Evolutionary conservation across 768 basidiomycete genomes (phyloP).

Genomic region (Kwoniella sp.): DNA sequence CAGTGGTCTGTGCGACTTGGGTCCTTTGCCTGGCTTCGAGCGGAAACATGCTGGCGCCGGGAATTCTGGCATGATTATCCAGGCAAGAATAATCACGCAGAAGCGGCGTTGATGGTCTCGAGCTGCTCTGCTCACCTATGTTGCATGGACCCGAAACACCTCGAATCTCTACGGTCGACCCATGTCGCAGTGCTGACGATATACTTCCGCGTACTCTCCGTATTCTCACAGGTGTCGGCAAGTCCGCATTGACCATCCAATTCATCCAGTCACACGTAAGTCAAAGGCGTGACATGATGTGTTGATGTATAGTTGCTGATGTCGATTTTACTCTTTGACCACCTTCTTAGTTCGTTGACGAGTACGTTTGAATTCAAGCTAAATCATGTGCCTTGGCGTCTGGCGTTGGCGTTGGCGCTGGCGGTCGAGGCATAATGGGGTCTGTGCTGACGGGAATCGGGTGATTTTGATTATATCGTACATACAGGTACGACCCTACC

Average conservation of each 20-base stretch:
- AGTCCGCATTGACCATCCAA: slow-evolving; percentile 94
- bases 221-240: slow-evolving; percentile 66
- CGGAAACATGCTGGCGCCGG: too few relatives aligned
- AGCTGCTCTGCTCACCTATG: too few relatives aligned
- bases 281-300: neutral
- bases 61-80: too few relatives aligned
- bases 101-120: too few relatives aligned
- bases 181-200: too few relatives aligned
- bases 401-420: too few relatives aligned
- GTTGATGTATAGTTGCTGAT: slow-evolving; percentile 24
- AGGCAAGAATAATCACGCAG: too few relatives aligned
- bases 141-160: too few relatives aligned
- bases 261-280: slow-evolving; percentile 73
- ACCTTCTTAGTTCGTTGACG: slow-evolving; percentile 50
- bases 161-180: too few relatives aligned
- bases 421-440: slow-evolving; percentile 1
- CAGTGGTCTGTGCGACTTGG: slow-evolving; percentile 10
- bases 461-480: neutral
- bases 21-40: neutral
- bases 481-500: slow-evolving; percentile 69
- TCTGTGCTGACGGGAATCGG: slow-evolving; percentile 5
- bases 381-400: neutral
- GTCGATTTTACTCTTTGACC: neutral
- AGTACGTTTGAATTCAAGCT: slow-evolving; percentile 38
- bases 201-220: too few relatives aligned